Base-by-base conservation (phyloP, 768 basidiomycete species). In the Leucosporidium scottii region DNA sequence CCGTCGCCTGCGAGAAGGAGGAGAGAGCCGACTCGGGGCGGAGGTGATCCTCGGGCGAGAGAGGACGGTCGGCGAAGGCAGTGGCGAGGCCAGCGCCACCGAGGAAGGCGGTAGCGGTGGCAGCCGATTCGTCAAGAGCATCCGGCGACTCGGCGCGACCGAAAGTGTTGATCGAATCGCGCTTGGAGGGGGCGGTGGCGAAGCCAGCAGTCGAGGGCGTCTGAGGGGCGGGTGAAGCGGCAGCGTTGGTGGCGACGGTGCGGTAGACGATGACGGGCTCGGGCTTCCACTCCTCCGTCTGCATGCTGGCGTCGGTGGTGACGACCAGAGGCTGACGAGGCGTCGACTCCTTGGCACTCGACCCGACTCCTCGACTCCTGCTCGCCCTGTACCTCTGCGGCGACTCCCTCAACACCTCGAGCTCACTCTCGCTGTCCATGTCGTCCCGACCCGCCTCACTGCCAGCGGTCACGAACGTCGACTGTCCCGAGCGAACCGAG, bases 401-500 rank as follows among this genome's bases (percentile, higher is more conserved):
- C 25, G 53, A 25, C 27, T 30, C 30, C 23, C 31, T 30, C 34
- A 58, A 36, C 21, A 58, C 57, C 57, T 58, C 57, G 21, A 58
- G 2, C 23, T 58, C 57, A 36, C 57, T 58, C 34, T 36, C 57
- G 36, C 53, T 54, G 12, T 54, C 53, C 53, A 34, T 34, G 34
- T 27, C 30, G 2, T 25, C 30, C 27, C 53, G 25, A 13, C 39
- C 34, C 8, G 30, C 39, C 30, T 39, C 34, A 23, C 21, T 34
- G 21, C 23, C 31, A 23, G 23, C 36, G 12, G 34, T 44, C 2
- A 44, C 39, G 39, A 44, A 44, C 12, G 31, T 53, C 23, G 69
- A 66, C 10, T 59, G 65, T 1, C 61, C 69, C 1, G 61, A 63
- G 21, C 69, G 61, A 20, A 70, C 69, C 20, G 69, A 70, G 31